Evolutionary conservation across 2,329 filamentous ascomycete species (phyloP), one percentile per base, ranked within the genome.

Genomic region (Penicillium concentricum): DNA sequence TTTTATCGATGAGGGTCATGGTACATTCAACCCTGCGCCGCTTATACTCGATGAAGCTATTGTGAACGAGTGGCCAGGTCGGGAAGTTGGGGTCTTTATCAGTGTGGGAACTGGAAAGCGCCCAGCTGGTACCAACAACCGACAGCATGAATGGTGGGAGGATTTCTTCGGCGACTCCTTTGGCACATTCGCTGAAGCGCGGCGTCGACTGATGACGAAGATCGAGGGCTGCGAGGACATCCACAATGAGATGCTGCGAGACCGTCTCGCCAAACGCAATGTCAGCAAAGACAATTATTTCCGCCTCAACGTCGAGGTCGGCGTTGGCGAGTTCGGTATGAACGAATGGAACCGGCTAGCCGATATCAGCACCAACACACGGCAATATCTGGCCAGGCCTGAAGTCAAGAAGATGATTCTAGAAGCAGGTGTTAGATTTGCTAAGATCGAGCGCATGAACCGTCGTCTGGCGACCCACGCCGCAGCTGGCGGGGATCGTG

Each of bases 311-410:
- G 94, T 97, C 39, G 92, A 97, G 70, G 87, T 96, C 16, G 94
- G 93, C 1, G 92, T 97, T 3, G 92, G 93, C 51, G 94, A 97
- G 70, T 97, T 97, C 72, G 93, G 90, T 50, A 97, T 99, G 92
- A 99, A 97, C 71, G 94, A 97, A 72, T 99, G 94, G 94, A 85
- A 91, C 67, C 86, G 92, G 4, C 79, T 97, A n/a, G 88, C 90
- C 26, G 93, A 97, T 51, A 97, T 99, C 76, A 96, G 91, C 78
- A 97, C 91, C 15, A 88, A 88, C 70, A 99, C 94, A 0, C 84
- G 90, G 64, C 85, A 88, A 61, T 99, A 97, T 71, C 83, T 99
- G 51, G 79, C 82, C 8, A 87, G 87, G 59, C 81, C 83, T 12
- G 86, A 86, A 0, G 88, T 95, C 56, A 90, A 96, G 71, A 82